These are phyloP conservation scores for Grigorovia humatica DNA, from an alignment of 805 yeast species.

Conservation along the genomic window DNA sequence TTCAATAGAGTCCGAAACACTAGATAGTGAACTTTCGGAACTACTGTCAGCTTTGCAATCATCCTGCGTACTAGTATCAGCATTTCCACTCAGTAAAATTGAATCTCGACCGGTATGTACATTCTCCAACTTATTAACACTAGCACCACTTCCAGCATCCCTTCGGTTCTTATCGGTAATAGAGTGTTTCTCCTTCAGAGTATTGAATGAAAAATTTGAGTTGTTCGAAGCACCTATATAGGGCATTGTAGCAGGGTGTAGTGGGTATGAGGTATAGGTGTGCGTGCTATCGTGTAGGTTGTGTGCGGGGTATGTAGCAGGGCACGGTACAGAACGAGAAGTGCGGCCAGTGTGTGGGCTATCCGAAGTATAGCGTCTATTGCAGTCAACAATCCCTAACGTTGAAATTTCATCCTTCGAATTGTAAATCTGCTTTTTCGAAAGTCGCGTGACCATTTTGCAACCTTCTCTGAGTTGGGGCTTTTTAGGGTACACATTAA, in stretches of 20 bases:
- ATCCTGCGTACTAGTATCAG: neutral
- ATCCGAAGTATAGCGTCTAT: no score
- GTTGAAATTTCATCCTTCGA: neutral
- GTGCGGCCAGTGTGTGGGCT: neutral
- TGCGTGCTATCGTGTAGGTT: no score
- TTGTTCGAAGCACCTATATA: slow-evolving; percentile 25
- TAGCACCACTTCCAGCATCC: neutral
- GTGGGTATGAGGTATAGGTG: no score
- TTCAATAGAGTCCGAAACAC: neutral
- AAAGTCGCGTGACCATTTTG: neutral
- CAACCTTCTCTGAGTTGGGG: neutral
- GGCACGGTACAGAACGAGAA: neutral
- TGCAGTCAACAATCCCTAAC: neutral
- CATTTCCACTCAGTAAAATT: no score
- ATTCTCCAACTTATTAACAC: neutral
- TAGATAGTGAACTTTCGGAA: neutral
- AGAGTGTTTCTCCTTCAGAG: slow-evolving; percentile 22
- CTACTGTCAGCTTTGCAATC: no score
- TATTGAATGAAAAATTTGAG: slow-evolving; percentile 18
- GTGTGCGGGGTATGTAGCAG: no score
- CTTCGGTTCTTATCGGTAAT: slow-evolving; percentile 4
- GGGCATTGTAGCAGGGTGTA: slow-evolving; percentile 16
- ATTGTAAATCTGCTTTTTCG: neutral
- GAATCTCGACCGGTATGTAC: neutral
- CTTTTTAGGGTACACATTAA: no score